A percentile compares a stretch with the other conserved stretches of the same genome.
Evolutionary conservation across 305 asterid genomes (phyloP).

Genomic region (Plantago rigida): DNA sequence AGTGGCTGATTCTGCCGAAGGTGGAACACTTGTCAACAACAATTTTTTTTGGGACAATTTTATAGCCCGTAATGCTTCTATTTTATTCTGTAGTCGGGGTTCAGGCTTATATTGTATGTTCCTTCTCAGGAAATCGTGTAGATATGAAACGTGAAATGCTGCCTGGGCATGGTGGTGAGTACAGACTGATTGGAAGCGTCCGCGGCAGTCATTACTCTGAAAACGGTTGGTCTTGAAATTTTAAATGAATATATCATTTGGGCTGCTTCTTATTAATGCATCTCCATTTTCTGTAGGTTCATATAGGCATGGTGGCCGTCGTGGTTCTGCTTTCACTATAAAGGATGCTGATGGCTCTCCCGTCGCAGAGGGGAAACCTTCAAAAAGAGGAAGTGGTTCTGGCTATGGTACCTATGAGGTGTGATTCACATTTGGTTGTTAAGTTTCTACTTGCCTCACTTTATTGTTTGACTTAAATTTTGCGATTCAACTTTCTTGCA

Average conservation of each 20-base stretch:
- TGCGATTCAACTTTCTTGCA: conserved; percentile 30
- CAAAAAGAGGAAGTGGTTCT: conserved; percentile 44
- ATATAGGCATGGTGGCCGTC: conserved; percentile 61
- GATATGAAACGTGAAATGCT: conserved; percentile 42
- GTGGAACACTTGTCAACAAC: conserved; percentile 27
- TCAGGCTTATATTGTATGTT: conserved; percentile 7
- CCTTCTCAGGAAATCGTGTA: conserved; percentile 41
- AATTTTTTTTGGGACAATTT: conserved; percentile 17
- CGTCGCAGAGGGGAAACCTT: conserved; percentile 47
- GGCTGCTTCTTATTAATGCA: conserved; percentile 19
- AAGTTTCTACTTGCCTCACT: conserved; percentile 6
- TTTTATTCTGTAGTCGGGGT: conserved; percentile 3
- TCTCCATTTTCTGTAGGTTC: conserved; percentile 43
- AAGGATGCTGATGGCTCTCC: conserved; percentile 59
- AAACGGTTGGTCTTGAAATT: conserved; percentile 45
- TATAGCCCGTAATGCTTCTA: conserved; percentile 4
- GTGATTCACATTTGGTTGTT: conserved; percentile 23
- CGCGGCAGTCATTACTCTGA: conserved; percentile 55
- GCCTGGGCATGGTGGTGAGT: conserved; percentile 44
- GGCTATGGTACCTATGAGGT: conserved; percentile 54
- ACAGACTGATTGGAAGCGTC: conserved; percentile 42
- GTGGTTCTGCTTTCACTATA: conserved; percentile 43
- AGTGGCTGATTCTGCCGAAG: conserved; percentile 51
- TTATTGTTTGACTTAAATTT: conserved; percentile 26
- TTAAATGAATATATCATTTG: conserved; percentile 15